Evolutionary conservation across 352 stramenopile genomes (phyloP), one percentile per base, ranked within the genome.

Genomic region (Phytophthora ohioensis): DNA sequence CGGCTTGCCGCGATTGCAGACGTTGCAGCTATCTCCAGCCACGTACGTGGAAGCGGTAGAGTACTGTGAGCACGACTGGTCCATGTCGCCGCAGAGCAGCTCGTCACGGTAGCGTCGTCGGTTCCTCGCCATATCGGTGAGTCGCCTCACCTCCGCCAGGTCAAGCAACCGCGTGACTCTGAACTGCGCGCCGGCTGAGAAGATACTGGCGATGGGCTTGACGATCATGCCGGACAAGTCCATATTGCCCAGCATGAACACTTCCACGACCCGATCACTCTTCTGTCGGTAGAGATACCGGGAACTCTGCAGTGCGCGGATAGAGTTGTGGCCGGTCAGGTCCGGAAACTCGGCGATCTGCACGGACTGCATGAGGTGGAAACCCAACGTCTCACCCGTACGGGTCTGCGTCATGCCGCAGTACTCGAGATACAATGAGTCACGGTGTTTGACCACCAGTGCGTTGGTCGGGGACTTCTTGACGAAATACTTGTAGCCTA

Each of bases 401-500:
- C 69, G 69, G 0, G 64, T 69, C 43, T 42, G 47, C 10, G 69
- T 81, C 64, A 81, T 76, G 31, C 79, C 79, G 13, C 67, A 82
- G 71, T 73, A 82, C 59, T 84, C 70, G 35, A 87, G 57, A 57
- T 79, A 82, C 42, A 82, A 46, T 27, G 68, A 70, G 57, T 79
- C 64, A 5, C 74, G 69, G 67, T 78, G 69, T 36, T 75, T 75
- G 17, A 81, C 66, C 15, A 80, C 51, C 30, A 69, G 21, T 5
- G 56, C 53, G 56, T 81, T 73, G 1, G 65, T 78, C 6, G 75
- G 76, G 7, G 72, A 70, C 27, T 70, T 71, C 60, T 83, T 82
- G 63, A 89, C 79, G 56, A 89, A 86, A 58, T 80, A 85, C 70
- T 86, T 87, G 72, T 83, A 86, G 39, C 81, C 81, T 4, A 87